These are phyloP conservation scores for Fusarium pseudonygamai DNA, from an alignment of 2,329 filamentous ascomycete genomes.

Conservation along the genomic window DNA sequence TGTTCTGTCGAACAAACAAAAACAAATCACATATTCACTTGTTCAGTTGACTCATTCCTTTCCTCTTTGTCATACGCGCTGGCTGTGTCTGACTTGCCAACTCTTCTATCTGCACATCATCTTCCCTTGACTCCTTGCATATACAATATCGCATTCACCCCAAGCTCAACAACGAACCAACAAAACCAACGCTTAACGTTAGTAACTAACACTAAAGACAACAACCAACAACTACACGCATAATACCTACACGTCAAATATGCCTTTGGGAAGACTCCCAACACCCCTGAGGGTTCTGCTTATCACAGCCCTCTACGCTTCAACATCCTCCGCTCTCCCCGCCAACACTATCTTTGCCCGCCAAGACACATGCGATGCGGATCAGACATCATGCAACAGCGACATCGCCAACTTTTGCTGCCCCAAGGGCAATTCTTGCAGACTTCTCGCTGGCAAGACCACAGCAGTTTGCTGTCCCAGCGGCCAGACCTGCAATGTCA, in stretches of 20 bases:
- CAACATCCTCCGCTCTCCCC: conserved; percentile 52
- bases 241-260: conserved; percentile 11
- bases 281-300: conserved; percentile 49
- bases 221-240: background rate
- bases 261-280: conserved; percentile 29
- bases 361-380: conserved; percentile 60
- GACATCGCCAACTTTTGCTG: conserved; percentile 77
- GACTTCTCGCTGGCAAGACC: conserved; percentile 69
- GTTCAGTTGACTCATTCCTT: conserved; percentile 17
- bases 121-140: conserved; percentile 3
- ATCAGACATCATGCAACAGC: conserved; percentile 62
- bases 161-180: background rate
- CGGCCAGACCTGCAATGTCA: conserved; percentile 65
- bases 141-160: conserved; percentile 2
- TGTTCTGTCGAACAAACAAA: conserved; percentile 25
- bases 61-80: conserved; percentile 23
- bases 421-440: conserved; percentile 61
- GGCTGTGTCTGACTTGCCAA: conserved; percentile 30
- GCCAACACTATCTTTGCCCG: conserved; percentile 53
- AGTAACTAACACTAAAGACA: conserved; percentile 3
- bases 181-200: background rate
- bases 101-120: background rate
- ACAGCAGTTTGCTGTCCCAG: conserved; percentile 77
- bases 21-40: conserved; percentile 16
- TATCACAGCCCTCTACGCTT: conserved; percentile 51